phyloP scores from a whole-genome alignment of 495 filamentous ascomycete genomes.

The Penicillium herquei region DNA sequence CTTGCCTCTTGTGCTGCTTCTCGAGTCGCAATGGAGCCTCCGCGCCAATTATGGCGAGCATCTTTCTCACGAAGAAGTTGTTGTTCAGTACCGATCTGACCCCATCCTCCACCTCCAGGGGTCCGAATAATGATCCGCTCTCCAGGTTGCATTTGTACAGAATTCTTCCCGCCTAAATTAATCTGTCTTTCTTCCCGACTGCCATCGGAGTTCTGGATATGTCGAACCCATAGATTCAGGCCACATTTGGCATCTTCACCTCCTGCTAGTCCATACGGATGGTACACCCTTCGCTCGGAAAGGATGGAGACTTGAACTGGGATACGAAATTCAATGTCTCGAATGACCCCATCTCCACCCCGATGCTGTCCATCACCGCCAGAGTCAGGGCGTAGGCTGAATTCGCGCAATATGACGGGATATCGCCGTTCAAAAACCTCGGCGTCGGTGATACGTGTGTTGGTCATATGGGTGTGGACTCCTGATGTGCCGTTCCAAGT shows the following conservation, averaged over 20 bases:
- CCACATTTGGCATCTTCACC: constrained; percentile 63
- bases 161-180: constrained; percentile 85
- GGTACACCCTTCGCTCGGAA: constrained; percentile 78
- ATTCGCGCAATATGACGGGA: constrained; percentile 80
- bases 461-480: constrained; percentile 94
- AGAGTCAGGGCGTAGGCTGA: constrained; percentile 74
- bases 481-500: constrained; percentile 82
- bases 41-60: constrained; percentile 28
- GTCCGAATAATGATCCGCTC: constrained; percentile 72
- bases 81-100: constrained; percentile 14
- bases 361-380: constrained; percentile 36
- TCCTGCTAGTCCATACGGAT: constrained; percentile 81
- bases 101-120: constrained; percentile 49
- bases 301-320: constrained; percentile 84
- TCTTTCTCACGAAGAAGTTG: constrained; percentile 19
- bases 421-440: constrained; percentile 90
- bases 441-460: constrained; percentile 89
- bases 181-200: constrained; percentile 59
- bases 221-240: constrained; percentile 52
- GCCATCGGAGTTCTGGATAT: constrained; percentile 22
- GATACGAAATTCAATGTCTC: constrained; percentile 38
- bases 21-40: constrained; percentile 29
- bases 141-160: constrained; percentile 73
- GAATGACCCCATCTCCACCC: constrained; percentile 39
- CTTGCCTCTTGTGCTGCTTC: constrained; percentile 31